Conservation (phyloP, 805 yeast species). For the Sugiyamaella smithiae region DNA sequence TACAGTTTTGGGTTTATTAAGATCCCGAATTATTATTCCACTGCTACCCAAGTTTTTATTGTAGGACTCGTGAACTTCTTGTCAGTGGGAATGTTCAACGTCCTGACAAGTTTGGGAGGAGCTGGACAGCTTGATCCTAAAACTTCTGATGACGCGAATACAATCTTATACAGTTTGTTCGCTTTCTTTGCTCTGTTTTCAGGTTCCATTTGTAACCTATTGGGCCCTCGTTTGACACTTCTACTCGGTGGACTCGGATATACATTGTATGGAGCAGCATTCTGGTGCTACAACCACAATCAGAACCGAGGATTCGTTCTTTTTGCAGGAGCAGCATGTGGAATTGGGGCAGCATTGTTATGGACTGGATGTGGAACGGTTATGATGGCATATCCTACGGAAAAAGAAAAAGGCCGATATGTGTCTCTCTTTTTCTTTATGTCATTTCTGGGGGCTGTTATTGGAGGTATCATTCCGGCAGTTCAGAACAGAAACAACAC, state of each 20-base stretch:
- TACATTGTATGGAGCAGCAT: constrained; percentile 47
- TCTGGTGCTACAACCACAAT: constrained; percentile 44
- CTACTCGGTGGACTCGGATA: constrained; percentile 52
- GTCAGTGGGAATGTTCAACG: constrained; percentile 33
- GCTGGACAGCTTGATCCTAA: constrained; percentile 28
- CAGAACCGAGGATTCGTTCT: constrained; percentile 48
- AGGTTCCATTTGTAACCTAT: constrained; percentile 28
- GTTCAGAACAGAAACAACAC: constrained; percentile 43
- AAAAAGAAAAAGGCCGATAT: constrained; percentile 46
- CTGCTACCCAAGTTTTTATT: constrained; percentile 15
- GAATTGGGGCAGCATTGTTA: constrained; percentile 48
- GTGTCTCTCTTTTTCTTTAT: constrained; percentile 54
- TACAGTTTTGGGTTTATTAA: not conserved
- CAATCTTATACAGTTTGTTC: constrained; percentile 28
- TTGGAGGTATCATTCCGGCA: constrained; percentile 54
- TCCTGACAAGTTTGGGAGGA: constrained; percentile 30
- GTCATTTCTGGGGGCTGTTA: constrained; percentile 56
- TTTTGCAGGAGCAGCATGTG: constrained; percentile 53
- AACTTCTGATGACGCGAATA: constrained; percentile 27
- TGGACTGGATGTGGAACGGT: constrained; percentile 58
- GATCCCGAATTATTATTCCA: not conserved
- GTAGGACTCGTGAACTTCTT: constrained; percentile 21
- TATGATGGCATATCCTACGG: constrained; percentile 52
- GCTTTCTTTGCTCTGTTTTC: constrained; percentile 29
- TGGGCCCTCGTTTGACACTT: constrained; percentile 29